Conservation (phyloP, 768 basidiomycete genomes). For the Dendrothele bispora region DNA sequence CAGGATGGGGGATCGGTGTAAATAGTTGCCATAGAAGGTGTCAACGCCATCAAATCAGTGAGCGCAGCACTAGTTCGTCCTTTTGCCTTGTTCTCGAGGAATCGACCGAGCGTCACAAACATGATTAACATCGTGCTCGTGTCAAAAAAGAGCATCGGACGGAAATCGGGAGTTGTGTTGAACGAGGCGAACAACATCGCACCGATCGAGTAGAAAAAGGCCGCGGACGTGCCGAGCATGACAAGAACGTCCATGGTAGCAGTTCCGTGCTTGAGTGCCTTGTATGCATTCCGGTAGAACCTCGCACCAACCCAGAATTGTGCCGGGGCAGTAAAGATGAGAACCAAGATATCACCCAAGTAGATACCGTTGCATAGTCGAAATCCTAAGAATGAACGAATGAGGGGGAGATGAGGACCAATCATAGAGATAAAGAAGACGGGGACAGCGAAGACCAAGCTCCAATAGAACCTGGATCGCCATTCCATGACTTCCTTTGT, state of each 20-base stretch:
- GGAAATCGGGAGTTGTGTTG: slow-evolving; percentile 64
- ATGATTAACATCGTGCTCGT: slow-evolving; percentile 98
- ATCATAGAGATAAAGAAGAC: slow-evolving; percentile 94
- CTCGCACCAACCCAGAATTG: slow-evolving; percentile 90
- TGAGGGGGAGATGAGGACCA: slow-evolving; percentile 61
- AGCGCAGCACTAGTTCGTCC: slow-evolving; percentile 96
- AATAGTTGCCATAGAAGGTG: slow-evolving; percentile 94
- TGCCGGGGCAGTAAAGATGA: slow-evolving; percentile 82
- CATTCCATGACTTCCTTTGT: slow-evolving; percentile 93
- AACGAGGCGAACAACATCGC: slow-evolving; percentile 66
- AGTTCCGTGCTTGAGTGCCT: slow-evolving; percentile 82
- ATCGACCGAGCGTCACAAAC: slow-evolving; percentile 94
- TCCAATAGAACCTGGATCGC: slow-evolving; percentile 74
- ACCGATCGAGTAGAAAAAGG: slow-evolving; percentile 86
- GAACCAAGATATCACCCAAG: slow-evolving; percentile 75
- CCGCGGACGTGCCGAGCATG: slow-evolving; percentile 91
- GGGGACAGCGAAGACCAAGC: slow-evolving; percentile 81
- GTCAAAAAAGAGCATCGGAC: slow-evolving; percentile 93
- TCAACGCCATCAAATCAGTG: slow-evolving; percentile 93
- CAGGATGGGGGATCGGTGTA: slow-evolving; percentile 85
- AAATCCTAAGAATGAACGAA: slow-evolving; percentile 51
- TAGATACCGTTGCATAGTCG: slow-evolving; percentile 68
- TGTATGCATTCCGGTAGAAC: slow-evolving; percentile 90
- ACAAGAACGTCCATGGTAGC: slow-evolving; percentile 99
- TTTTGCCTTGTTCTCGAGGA: slow-evolving; percentile 95